Conservation (phyloP, 139 green algal genomes). For the Chlamydomonas sp. region DNA sequence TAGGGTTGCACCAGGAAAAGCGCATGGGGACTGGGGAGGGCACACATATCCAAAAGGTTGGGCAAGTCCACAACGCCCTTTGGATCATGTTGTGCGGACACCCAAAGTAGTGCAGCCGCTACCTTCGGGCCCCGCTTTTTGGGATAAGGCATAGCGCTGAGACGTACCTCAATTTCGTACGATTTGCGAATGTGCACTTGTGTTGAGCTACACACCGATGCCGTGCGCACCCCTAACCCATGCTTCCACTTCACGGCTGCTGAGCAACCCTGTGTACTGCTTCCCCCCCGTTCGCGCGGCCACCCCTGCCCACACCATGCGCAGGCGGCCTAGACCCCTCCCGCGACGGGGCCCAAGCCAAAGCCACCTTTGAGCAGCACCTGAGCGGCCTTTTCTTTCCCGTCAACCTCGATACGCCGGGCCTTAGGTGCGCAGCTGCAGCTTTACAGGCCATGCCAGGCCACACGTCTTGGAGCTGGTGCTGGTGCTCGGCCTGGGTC, state of each 20-base stretch:
- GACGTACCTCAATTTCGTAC: not conserved
- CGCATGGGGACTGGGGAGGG: no score
- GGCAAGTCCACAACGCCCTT: no score
- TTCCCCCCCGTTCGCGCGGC: not conserved
- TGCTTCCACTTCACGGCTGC: no score
- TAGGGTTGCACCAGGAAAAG: not conserved
- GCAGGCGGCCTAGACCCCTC: conserved; percentile 21
- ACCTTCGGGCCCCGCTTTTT: not conserved
- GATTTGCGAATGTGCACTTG: not conserved
- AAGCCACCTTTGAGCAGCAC: conserved; percentile 12
- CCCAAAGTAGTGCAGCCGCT: no score
- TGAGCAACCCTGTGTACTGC: no score
- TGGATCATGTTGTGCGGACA: no score
- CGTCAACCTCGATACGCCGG: conserved; percentile 20
- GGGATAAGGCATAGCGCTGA: not conserved
- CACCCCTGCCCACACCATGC: not conserved
- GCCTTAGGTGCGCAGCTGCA: not conserved
- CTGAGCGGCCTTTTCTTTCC: conserved; percentile 16
- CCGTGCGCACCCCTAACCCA: no score
- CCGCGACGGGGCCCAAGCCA: conserved; percentile 5
- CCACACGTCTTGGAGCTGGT: no score
- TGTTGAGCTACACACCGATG: not conserved
- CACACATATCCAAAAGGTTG: no score
- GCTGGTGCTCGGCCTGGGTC: no score
- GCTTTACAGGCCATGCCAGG: no score